Evolutionary conservation across 2,329 filamentous ascomycete species (phyloP).

Genomic region (Fusarium sp.): DNA sequence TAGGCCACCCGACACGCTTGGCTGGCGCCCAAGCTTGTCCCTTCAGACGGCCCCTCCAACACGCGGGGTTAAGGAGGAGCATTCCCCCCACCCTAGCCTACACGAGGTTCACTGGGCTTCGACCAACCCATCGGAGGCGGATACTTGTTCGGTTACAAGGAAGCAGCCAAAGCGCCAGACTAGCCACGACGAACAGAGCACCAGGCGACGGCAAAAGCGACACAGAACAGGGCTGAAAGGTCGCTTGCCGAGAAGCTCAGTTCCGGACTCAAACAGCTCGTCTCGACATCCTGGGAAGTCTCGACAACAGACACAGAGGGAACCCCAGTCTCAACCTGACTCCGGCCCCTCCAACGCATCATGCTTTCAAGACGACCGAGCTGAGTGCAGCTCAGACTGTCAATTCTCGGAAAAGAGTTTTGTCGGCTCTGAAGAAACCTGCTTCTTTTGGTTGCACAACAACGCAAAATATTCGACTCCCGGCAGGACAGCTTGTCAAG

Average conservation of each 20-base stretch:
- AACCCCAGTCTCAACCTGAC: neutral
- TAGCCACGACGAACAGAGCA: conserved; percentile 24
- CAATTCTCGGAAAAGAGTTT: conserved; percentile 14
- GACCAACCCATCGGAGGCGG: neutral
- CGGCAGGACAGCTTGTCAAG: conserved; percentile 24
- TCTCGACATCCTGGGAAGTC: neutral
- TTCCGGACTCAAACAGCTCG: neutral
- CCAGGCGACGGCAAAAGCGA: conserved; percentile 12
- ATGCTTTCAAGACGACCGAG: neutral
- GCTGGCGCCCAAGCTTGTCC: neutral
- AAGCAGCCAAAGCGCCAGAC: conserved; percentile 29
- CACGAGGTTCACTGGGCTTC: conserved; percentile 6
- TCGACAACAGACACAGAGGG: neutral
- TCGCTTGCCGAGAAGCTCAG: neutral
- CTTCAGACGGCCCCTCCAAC: conserved; percentile 1
- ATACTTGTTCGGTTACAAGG: conserved; percentile 9
- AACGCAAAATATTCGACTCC: conserved; percentile 10
- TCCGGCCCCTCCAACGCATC: neutral
- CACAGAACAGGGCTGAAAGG: neutral
- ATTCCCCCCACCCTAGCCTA: neutral
- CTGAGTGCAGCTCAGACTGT: neutral
- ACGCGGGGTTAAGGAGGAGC: conserved; percentile 1
- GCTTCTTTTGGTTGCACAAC: conserved; percentile 23
- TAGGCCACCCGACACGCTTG: conserved; percentile 6
- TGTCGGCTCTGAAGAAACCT: conserved; percentile 12